Conservation (phyloP, 2,329 filamentous ascomycete genomes). For the Colletotrichum tropicicola region DNA sequence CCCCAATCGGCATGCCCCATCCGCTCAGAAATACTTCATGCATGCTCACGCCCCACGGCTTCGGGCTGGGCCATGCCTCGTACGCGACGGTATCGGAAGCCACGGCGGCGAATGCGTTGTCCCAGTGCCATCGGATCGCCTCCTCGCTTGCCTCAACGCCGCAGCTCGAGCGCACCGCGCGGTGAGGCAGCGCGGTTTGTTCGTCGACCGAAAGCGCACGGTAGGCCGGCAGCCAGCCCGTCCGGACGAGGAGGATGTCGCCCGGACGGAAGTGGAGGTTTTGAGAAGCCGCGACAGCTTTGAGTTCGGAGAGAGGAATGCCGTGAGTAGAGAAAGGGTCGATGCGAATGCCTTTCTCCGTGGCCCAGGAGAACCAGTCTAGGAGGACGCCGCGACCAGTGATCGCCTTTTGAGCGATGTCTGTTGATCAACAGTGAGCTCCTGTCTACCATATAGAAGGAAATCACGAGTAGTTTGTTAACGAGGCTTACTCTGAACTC, state of each 20-base stretch:
- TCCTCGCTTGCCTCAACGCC: slow-evolving; percentile 50
- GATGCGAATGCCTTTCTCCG: neutral
- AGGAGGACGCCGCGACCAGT: neutral
- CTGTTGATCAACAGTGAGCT: neutral
- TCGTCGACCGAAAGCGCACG: slow-evolving; percentile 45
- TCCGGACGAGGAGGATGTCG: slow-evolving; percentile 52
- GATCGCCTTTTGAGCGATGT: neutral
- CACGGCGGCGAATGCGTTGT: slow-evolving; percentile 54
- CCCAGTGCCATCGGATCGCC: slow-evolving; percentile 55
- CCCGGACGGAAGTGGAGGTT: neutral
- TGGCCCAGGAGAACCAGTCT: slow-evolving; percentile 4
- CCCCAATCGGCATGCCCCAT: slow-evolving; percentile 55
- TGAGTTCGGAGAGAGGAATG: neutral
- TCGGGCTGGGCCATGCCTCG: slow-evolving; percentile 49
- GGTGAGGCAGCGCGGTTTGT: slow-evolving; percentile 20
- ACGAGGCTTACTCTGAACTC: slow-evolving; percentile 5
- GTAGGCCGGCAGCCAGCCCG: slow-evolving; percentile 58
- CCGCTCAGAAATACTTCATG: slow-evolving; percentile 58
- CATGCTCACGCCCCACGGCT: slow-evolving; percentile 44
- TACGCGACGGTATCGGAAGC: slow-evolving; percentile 53
- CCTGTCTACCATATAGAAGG: neutral
- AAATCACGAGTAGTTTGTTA: neutral
- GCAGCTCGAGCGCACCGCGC: neutral
- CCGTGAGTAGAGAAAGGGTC: neutral
- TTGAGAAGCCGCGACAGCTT: neutral